Evolutionary conservation across 1,284 basidiomycete genomes (phyloP), one percentile per base, ranked within the genome.

Genomic region (Tylopilus orsonianus): DNA sequence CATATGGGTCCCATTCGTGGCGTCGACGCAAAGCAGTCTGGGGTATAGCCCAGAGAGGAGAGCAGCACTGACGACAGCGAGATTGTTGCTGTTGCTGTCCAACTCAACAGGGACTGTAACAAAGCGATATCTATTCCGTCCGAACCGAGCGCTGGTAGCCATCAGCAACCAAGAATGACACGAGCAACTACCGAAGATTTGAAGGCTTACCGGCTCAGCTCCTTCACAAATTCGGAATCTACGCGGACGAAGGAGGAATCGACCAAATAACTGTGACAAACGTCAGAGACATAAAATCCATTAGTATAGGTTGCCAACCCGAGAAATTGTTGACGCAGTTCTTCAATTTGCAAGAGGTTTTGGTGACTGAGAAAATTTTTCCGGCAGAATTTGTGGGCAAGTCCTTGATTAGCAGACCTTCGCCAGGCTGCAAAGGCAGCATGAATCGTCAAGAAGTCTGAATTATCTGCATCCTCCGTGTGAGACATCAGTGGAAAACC

Each of bases 301-400:
- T 32, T 14, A 14, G 12, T 41, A 27, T 33, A 36, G 5, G 18
- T 22, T 20, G 23, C 71, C 56, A 57, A 90, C 78, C 88, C 83
- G 34, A 98, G 75, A 58, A 97, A 89, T 67, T 98, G 96, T 62
- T 97, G 93, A 6, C 96, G 85, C 24, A 99, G 77, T 64, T 99
- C 97, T 66, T 99, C 97, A 41, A 99, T 97, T 67, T 97, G 93
- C 67, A 93, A 85, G 48, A 99, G 71, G 60, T 93, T 97, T 83
- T 91, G 89, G 57, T 93, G 84, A 56, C 93, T 96, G 30, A 98
- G 74, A 64, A 85, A 97, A 67, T 90, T 91, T 44, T 76, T 75
- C 56, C 84, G 79, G 71, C 95, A 97, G 64, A 94, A 96, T 43
- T 85, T 83, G 41, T 82, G 74, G 27, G 83, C 81, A 56, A 75